Conservation (phyloP, 768 basidiomycete genomes). For the Amanita rubescens region DNA sequence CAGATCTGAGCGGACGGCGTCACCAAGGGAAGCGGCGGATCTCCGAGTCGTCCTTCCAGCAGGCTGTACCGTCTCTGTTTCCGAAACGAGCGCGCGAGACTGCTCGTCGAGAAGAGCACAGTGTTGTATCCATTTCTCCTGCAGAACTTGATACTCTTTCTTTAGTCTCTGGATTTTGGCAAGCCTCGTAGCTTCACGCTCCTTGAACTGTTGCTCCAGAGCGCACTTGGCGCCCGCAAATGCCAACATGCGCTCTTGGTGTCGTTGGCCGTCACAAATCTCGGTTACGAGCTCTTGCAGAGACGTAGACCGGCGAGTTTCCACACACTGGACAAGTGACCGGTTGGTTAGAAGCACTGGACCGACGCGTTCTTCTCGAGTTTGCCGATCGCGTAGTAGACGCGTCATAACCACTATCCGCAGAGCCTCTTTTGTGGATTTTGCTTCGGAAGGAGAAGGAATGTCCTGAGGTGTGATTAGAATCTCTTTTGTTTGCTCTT, state of each 20-base stretch:
- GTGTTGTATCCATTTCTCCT: constrained; percentile 67
- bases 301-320: constrained; percentile 22
- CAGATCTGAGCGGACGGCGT: constrained; percentile 88
- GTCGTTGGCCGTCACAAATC: constrained; percentile 29
- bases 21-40: constrained; percentile 64
- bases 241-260: constrained; percentile 25
- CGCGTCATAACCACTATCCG: constrained; percentile 57
- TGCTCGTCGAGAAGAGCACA: constrained; percentile 64
- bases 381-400: constrained; percentile 50
- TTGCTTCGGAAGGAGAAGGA: constrained; percentile 31
- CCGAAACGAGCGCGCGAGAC: constrained; percentile 35
- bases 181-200: constrained; percentile 40
- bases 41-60: constrained; percentile 64
- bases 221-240: constrained; percentile 38
- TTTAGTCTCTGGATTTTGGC: constrained; percentile 52
- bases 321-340: constrained; percentile 30
- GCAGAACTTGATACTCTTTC: constrained; percentile 58
- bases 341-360: constrained; percentile 60
- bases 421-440: constrained; percentile 51
- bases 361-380: constrained; percentile 52
- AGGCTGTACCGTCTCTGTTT: constrained; percentile 30
- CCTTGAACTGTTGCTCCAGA: constrained; percentile 46
- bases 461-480: constrained; percentile 19
- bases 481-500: too few relatives aligned
- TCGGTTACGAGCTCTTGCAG: constrained; percentile 40